These are phyloP conservation scores for Epichloe sp. DNA, from an alignment of 2,329 filamentous ascomycete species.

Conservation along the genomic window DNA sequence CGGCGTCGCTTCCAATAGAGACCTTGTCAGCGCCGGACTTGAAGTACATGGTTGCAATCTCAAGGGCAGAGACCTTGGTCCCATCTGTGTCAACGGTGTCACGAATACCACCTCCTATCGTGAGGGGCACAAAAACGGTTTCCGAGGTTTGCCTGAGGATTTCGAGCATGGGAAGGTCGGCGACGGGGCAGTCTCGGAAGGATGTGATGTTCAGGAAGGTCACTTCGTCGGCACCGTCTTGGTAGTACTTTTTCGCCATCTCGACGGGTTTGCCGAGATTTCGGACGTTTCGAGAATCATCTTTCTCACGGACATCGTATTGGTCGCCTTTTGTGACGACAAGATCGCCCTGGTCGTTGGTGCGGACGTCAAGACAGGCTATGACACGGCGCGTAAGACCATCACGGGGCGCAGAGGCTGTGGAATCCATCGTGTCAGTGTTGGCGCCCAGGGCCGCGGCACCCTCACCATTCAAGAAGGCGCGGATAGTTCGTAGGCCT, in stretches of 20 bases:
- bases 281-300: constrained; percentile 51
- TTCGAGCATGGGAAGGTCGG: constrained; percentile 92
- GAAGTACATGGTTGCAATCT: constrained; percentile 96
- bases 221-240: constrained; percentile 91
- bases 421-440: constrained; percentile 4
- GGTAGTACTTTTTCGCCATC: constrained; percentile 86
- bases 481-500: constrained; percentile 68
- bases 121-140: constrained; percentile 91
- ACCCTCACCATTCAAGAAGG: constrained; percentile 67
- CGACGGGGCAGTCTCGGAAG: constrained; percentile 88
- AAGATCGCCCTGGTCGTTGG: constrained; percentile 87
- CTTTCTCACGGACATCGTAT: constrained; percentile 93
- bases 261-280: constrained; percentile 96
- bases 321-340: constrained; percentile 98
- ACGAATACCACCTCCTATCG: constrained; percentile 87
- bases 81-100: constrained; percentile 86
- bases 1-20: constrained; percentile 89
- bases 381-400: constrained; percentile 89
- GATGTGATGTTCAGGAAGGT: constrained; percentile 98
- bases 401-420: constrained; percentile 26
- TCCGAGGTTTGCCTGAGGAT: constrained; percentile 74
- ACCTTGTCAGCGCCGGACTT: constrained; percentile 95
- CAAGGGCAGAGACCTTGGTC: constrained; percentile 72
- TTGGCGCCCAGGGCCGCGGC: constrained; percentile 32
- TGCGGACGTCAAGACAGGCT: constrained; percentile 87